Evolutionary conservation across 108 stramenopile genomes (phyloP).

Genomic region (Pseudonitzschia delicatissima): DNA sequence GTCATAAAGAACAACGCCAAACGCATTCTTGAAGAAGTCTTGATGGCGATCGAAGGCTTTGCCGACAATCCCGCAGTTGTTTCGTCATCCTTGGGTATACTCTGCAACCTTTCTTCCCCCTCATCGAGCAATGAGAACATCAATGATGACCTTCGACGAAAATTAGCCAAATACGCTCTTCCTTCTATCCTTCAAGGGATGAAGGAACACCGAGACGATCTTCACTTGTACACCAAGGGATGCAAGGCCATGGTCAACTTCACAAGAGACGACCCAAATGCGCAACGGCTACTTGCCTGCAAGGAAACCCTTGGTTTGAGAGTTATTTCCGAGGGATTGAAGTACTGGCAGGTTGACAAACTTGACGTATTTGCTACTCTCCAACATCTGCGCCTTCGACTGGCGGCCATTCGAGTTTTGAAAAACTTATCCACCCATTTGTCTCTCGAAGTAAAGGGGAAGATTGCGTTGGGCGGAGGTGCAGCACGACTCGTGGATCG

Average conservation of each 20-base stretch:
- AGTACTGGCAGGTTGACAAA: background rate
- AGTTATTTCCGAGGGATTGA: background rate
- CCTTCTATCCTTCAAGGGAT: constrained; percentile 1
- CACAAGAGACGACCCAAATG: background rate
- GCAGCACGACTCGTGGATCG: background rate
- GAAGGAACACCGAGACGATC: constrained; percentile 4
- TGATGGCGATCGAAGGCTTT: constrained; percentile 1
- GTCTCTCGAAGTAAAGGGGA: constrained; percentile 8
- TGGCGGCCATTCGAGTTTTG: background rate
- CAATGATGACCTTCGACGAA: background rate
- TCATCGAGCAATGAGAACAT: background rate
- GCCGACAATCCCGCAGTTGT: constrained; percentile 9
- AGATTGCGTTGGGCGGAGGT: constrained; percentile 7
- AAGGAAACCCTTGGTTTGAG: background rate
- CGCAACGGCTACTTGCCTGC: background rate
- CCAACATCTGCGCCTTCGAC: background rate
- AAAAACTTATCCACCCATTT: constrained; percentile 8
- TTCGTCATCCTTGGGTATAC: background rate
- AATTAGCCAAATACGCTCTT: constrained; percentile 1
- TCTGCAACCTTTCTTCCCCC: background rate
- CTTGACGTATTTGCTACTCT: background rate
- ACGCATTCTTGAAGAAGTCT: constrained; percentile 5
- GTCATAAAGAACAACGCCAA: background rate
- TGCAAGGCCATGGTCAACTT: constrained; percentile 1
- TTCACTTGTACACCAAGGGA: constrained; percentile 8